Conservation (phyloP, 148 eudicot species). For the Nepenthes mirabilis region DNA sequence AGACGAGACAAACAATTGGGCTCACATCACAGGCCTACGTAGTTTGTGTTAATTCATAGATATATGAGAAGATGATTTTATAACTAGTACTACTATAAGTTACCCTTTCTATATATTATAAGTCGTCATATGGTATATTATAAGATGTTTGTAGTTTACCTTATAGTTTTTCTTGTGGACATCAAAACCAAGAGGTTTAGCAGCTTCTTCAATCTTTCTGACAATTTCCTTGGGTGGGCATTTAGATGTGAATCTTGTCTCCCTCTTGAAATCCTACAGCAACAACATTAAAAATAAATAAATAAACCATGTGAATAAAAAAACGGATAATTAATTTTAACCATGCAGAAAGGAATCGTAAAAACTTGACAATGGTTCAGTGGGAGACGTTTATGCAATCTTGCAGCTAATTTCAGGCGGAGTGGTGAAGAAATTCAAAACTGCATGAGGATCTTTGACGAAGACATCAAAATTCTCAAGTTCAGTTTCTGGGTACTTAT, state of each 20-base stretch:
- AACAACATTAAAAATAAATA: background rate
- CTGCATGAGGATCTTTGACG: too few relatives aligned
- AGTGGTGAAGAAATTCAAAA: too few relatives aligned
- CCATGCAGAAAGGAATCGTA: background rate
- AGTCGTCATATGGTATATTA: background rate
- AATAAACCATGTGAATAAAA: too few relatives aligned
- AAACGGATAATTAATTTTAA: background rate
- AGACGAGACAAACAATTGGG: too few relatives aligned
- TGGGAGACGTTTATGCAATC: too few relatives aligned
- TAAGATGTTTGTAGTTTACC: slow-evolving; percentile 20
- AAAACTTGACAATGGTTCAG: background rate
- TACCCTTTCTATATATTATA: background rate
- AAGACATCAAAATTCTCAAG: too few relatives aligned
- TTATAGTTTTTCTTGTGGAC: slow-evolving; percentile 87
- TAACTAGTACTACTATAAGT: too few relatives aligned
- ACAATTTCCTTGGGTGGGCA: slow-evolving; percentile 76
- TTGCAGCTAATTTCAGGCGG: too few relatives aligned
- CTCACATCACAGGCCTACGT: too few relatives aligned
- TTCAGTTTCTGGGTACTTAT: too few relatives aligned
- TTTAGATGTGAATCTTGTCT: slow-evolving; percentile 88
- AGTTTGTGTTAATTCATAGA: too few relatives aligned
- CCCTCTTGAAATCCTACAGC: slow-evolving; percentile 69
- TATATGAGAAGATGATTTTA: too few relatives aligned
- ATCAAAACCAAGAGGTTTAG: slow-evolving; percentile 88
- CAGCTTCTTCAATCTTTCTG: slow-evolving; percentile 88